A percentile compares a stretch with the other conserved stretches of the same genome.
These are phyloP conservation scores for Chaetomiaceae sp. DNA, from an alignment of 2,329 filamentous ascomycete genomes.

Conservation along the genomic window DNA sequence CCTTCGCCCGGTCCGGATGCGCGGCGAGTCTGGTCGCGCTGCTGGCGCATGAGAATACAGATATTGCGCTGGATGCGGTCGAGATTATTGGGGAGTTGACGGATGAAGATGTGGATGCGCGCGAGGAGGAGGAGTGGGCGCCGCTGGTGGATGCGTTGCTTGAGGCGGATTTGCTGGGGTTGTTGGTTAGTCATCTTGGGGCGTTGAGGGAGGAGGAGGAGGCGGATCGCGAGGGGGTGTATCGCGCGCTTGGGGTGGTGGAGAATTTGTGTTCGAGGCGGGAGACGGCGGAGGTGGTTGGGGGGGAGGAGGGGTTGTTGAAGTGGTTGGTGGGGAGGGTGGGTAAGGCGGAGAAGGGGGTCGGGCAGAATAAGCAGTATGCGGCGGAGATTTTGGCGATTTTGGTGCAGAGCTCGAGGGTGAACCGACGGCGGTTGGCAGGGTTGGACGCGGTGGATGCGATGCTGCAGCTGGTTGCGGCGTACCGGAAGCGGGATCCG, in stretches of 20 bases:
- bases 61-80: slow-evolving; percentile 87
- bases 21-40: slow-evolving; percentile 71
- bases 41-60: slow-evolving; percentile 91
- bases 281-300: slow-evolving; percentile 65
- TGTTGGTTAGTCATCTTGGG: slow-evolving; percentile 72
- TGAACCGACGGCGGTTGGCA: slow-evolving; percentile 60
- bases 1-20: slow-evolving; percentile 72
- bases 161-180: slow-evolving; percentile 65
- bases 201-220: slow-evolving; percentile 70
- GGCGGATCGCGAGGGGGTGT: slow-evolving; percentile 77
- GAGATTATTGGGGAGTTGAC: slow-evolving; percentile 88
- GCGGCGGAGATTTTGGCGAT: slow-evolving; percentile 88
- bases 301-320: slow-evolving; percentile 61
- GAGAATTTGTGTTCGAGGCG: slow-evolving; percentile 78
- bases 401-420: slow-evolving; percentile 67
- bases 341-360: slow-evolving; percentile 59
- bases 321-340: slow-evolving; percentile 75
- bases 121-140: slow-evolving; percentile 77
- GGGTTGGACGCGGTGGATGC: slow-evolving; percentile 68
- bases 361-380: slow-evolving; percentile 93
- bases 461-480: slow-evolving; percentile 75
- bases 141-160: slow-evolving; percentile 62
- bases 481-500: slow-evolving; percentile 83
- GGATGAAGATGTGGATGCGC: slow-evolving; percentile 83
- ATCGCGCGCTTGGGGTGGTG: slow-evolving; percentile 74